Conservation (phyloP, 2,329 filamentous ascomycete species). For the Xylaria sp. region DNA sequence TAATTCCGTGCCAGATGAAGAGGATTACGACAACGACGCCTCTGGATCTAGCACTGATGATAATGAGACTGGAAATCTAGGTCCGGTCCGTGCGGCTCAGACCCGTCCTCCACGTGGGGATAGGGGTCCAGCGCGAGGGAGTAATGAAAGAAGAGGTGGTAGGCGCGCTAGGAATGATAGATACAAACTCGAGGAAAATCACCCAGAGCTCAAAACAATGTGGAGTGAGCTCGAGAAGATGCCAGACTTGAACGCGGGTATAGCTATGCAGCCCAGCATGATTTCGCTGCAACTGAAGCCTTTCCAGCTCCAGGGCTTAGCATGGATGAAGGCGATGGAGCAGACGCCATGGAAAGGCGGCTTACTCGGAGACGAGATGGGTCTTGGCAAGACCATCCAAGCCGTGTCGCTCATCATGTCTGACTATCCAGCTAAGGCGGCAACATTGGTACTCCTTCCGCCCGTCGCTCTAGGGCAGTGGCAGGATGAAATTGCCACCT, state of each 20-base stretch:
- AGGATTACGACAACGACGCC: neutral
- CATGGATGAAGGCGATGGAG: conserved; percentile 96
- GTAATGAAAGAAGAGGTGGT: neutral
- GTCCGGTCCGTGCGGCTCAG: neutral
- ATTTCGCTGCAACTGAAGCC: conserved; percentile 89
- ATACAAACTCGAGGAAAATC: conserved; percentile 74
- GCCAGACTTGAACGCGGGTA: conserved; percentile 70
- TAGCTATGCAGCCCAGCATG: conserved; percentile 75
- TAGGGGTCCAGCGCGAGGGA: too few relatives aligned
- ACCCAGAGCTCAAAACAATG: conserved; percentile 84
- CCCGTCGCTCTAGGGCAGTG: conserved; percentile 97
- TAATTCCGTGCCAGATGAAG: neutral
- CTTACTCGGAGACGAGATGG: conserved; percentile 96
- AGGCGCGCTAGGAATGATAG: conserved; percentile 61
- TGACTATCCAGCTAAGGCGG: conserved; percentile 84
- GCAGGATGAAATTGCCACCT: conserved; percentile 80
- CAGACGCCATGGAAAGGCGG: conserved; percentile 86
- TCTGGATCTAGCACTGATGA: conserved; percentile 1
- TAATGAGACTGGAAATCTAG: neutral
- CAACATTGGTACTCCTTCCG: conserved; percentile 88
- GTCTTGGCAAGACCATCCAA: conserved; percentile 98
- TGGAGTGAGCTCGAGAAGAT: conserved; percentile 80
- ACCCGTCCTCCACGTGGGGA: too few relatives aligned
- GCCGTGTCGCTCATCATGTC: conserved; percentile 98
- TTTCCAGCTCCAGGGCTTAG: conserved; percentile 92